Evolutionary conservation across 805 yeast genomes (phyloP).

Genomic region (Schizosaccharomyces octosporus): DNA sequence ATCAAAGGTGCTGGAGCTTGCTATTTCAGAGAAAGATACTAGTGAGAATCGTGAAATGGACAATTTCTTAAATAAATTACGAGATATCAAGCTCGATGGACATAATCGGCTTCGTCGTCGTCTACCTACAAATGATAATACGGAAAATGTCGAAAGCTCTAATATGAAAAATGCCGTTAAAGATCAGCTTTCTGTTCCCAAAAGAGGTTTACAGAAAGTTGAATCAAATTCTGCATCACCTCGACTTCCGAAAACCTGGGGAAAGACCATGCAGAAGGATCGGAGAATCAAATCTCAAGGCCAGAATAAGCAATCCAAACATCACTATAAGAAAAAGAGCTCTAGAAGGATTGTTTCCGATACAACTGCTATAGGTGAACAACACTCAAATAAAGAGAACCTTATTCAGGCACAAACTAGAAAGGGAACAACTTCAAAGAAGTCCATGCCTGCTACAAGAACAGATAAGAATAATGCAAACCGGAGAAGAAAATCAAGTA

Average conservation of each 20-base stretch:
- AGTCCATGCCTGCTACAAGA: too few relatives aligned
- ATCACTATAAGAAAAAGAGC: too few relatives aligned
- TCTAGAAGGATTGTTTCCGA: too few relatives aligned
- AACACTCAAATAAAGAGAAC: too few relatives aligned
- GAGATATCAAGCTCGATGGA: conserved; percentile 50
- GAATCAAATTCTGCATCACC: neutral
- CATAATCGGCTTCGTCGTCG: neutral
- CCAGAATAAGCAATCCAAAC: too few relatives aligned
- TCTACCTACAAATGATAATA: neutral
- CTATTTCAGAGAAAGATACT: conserved; percentile 10
- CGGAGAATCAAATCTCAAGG: too few relatives aligned
- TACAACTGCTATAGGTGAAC: too few relatives aligned
- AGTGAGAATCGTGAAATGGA: conserved; percentile 50
- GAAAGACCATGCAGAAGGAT: neutral
- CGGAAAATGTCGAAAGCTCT: neutral
- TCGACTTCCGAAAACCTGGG: neutral
- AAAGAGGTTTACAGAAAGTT: neutral
- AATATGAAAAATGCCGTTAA: neutral
- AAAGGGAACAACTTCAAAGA: too few relatives aligned
- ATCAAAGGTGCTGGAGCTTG: conserved; percentile 31
- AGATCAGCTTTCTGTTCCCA: neutral
- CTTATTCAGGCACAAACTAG: too few relatives aligned
- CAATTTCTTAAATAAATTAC: conserved; percentile 56
- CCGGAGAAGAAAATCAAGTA: too few relatives aligned
- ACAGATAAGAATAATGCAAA: too few relatives aligned